Percentiles rank a stretch among this genome's conserved stretches.
Evolutionary conservation across 164 flowering plant genomes (phyloP).

Genomic region (Brasenia schreberi): DNA sequence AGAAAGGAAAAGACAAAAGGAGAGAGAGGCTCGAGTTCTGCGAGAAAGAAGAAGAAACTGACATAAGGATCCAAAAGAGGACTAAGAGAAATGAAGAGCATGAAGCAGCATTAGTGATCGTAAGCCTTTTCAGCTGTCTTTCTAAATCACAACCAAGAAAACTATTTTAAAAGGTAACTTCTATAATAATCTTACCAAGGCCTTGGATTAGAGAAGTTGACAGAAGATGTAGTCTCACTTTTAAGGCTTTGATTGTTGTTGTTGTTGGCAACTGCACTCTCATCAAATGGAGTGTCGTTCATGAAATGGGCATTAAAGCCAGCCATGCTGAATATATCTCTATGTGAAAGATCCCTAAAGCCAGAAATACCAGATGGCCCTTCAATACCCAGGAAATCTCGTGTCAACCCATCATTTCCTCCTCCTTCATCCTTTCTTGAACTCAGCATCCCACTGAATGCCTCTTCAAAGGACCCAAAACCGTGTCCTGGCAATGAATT

Average conservation of each 20-base stretch:
- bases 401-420: conserved; percentile 45
- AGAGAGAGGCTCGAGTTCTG: neutral
- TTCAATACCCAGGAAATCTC: conserved; percentile 75
- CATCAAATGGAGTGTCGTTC: neutral
- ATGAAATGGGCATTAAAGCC: neutral
- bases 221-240: neutral
- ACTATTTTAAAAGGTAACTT: neutral
- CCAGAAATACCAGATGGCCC: neutral
- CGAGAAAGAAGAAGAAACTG: neutral
- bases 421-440: conserved; percentile 6
- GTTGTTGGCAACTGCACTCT: neutral
- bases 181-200: neutral
- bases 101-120: too few relatives aligned
- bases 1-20: too few relatives aligned
- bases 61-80: neutral
- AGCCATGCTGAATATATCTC: neutral
- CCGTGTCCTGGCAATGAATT: conserved; percentile 21
- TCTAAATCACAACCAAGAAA: neutral
- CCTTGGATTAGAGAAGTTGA: neutral
- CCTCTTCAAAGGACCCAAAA: conserved; percentile 10
- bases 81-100: neutral
- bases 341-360: neutral
- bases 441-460: conserved; percentile 1
- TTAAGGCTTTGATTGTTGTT: neutral
- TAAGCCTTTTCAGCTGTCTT: neutral